Base-by-base conservation (phyloP, 768 basidiomycete genomes). In the Obba rivulosa region DNA sequence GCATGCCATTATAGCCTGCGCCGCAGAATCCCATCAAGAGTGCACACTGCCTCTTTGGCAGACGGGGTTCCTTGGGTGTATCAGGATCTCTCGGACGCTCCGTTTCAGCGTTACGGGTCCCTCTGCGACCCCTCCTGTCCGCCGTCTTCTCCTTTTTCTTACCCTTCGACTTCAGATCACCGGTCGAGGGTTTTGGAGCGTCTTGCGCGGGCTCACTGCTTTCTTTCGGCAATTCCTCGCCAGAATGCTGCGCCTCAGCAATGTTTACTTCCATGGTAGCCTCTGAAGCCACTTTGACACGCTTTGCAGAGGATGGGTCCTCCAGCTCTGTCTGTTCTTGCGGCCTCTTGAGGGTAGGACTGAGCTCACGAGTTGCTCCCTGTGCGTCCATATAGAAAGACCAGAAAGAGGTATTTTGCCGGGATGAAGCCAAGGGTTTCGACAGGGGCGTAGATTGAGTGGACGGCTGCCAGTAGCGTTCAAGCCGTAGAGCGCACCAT, bases 1-100 rank as follows among this genome's bases (percentile, higher is more conserved):
- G 95, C 90, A 96, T 97, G 20, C 95, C 95, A 58, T 79, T 85
- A 64, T 84, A 96, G 1, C 89, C 92, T 0, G 89, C 83, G 5
- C 95, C 95, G 66, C 90, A 92, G 58, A 92, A 97, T 2, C 94
- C 93, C 22, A 97, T 72, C 44, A 96, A 68, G 41, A 97, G 64
- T 0, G 90, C 93, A 35, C 84, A 85, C 69, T 84, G 84, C 58
- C 85, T 77, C 68, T 96, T 96, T 13, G 93, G 92, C 21, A 85
- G 68, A 28, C 87, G 76, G 20, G 73, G 74, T 2, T 71, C 71
- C 60, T 81, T 82, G 10, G 58, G 54, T 42, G 52, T 53, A 20
- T 49, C 50, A 14, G 36, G 24, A 18, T 54, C 57, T 21, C 50
- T 48, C 1, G 41, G 21, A 22, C 23, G 41, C 16, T 47, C 51